phyloP scores from a whole-genome alignment of 148 eudicot genomes.

The Spergularia bocconei region DNA sequence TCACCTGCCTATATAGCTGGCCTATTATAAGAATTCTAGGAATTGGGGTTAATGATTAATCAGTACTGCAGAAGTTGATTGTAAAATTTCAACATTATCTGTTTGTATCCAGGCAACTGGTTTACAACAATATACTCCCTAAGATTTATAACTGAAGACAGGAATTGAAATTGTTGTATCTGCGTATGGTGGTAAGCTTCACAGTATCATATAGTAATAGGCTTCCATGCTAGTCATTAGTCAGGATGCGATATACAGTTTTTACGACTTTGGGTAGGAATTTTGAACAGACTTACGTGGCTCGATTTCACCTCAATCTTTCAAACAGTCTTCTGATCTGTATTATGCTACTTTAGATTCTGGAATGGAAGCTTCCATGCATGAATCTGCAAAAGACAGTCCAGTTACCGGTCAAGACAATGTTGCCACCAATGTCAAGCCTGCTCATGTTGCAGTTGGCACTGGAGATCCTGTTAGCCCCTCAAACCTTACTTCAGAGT shows the following conservation, averaged over 20 bases:
- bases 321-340: constrained; percentile 5
- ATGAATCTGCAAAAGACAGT: constrained; percentile 17
- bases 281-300: constrained; percentile 3
- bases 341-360: constrained; percentile 11
- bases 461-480: constrained; percentile 31
- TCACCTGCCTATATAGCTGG: not conserved
- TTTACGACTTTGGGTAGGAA: not conserved
- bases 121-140: not conserved
- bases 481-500: constrained; percentile 29
- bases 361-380: constrained; percentile 7
- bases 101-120: not conserved
- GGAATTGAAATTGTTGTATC: not conserved
- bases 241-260: not conserved
- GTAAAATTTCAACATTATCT: not conserved
- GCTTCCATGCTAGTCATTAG: not conserved
- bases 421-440: not conserved
- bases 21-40: too few species aligned
- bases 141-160: not conserved
- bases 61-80: not conserved
- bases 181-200: not conserved
- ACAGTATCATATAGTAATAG: not conserved
- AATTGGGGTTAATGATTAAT: too few species aligned
- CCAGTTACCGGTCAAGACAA: not conserved
- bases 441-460: not conserved
- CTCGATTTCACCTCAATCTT: not conserved